Evolutionary conservation across 2,329 filamentous ascomycete genomes (phyloP).

Genomic region (Diaporthe sp.): DNA sequence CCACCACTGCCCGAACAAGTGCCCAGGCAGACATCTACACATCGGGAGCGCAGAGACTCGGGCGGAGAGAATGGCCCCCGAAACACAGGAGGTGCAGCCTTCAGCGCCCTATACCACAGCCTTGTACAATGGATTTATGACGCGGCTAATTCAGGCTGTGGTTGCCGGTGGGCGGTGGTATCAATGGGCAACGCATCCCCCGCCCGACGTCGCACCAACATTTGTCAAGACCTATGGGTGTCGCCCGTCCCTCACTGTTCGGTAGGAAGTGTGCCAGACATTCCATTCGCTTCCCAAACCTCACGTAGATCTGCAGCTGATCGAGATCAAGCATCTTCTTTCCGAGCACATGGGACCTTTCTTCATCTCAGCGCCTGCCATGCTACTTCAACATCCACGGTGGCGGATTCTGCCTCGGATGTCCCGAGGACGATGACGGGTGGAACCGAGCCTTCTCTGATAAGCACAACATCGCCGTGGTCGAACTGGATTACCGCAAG

Average conservation of each 20-base stretch:
- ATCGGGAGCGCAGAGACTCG: not conserved
- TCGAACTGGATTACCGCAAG: slow-evolving; percentile 1
- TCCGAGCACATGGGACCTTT: not conserved
- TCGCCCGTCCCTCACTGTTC: not conserved
- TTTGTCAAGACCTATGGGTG: not conserved
- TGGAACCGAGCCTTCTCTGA: not conserved
- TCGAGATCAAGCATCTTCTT: not conserved
- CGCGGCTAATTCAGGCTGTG: not conserved
- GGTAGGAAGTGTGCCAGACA: not conserved
- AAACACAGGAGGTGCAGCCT: not conserved
- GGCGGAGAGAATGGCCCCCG: not conserved
- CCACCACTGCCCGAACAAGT: not conserved
- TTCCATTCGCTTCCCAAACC: not conserved
- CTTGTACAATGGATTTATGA: not conserved
- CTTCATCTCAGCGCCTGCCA: not conserved
- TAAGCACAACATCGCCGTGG: not conserved
- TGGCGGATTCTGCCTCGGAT: slow-evolving; percentile 8
- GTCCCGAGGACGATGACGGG: not conserved
- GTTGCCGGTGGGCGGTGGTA: not conserved
- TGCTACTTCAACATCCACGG: slow-evolving; percentile 13
- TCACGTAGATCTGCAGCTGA: not conserved
- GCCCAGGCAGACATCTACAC: no score
- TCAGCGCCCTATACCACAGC: not conserved
- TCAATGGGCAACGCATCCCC: not conserved
- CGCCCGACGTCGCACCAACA: not conserved